Percentiles rank a stretch among this genome's conserved stretches.
Evolutionary conservation across 2,329 filamentous ascomycete genomes (phyloP).

Genomic region (Paracorniculantispora psalliotae): DNA sequence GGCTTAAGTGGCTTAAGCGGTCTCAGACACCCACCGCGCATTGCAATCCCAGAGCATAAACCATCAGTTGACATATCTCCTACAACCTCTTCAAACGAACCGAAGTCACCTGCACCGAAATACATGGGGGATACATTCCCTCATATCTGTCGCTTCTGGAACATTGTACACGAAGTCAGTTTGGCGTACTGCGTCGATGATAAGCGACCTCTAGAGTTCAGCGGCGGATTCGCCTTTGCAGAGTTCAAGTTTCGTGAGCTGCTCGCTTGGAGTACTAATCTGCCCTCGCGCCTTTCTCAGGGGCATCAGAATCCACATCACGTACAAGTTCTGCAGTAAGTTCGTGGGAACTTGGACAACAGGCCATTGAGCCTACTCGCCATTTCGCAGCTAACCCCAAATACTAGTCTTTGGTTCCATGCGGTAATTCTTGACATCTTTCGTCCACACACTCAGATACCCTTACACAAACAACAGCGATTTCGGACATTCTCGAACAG

Average conservation of each 20-base stretch:
- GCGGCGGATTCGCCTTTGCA: slow-evolving; percentile 23
- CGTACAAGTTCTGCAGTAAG: slow-evolving; percentile 33
- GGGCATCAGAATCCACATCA: slow-evolving; percentile 27
- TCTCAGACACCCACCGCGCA: slow-evolving; percentile 19
- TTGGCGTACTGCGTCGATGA: slow-evolving; percentile 23
- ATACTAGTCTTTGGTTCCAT: slow-evolving; percentile 36
- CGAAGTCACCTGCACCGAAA: background rate
- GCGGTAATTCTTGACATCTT: slow-evolving; percentile 33
- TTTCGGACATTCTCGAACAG: slow-evolving; percentile 28
- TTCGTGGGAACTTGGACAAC: background rate
- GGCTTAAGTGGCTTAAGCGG: slow-evolving; percentile 18
- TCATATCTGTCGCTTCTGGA: slow-evolving; percentile 31
- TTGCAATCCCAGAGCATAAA: slow-evolving; percentile 18
- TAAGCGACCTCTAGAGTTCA: slow-evolving; percentile 6
- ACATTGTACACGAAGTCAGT: slow-evolving; percentile 30
- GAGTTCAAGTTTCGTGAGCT: slow-evolving; percentile 36
- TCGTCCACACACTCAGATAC: slow-evolving; percentile 18
- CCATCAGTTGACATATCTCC: background rate
- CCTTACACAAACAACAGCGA: slow-evolving; percentile 4
- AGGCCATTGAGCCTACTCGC: background rate
- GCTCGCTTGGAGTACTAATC: slow-evolving; percentile 30
- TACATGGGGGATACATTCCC: slow-evolving; percentile 28
- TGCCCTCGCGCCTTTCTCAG: slow-evolving; percentile 25
- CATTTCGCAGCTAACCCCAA: background rate
- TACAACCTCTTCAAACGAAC: background rate